Evolutionary conservation across 2,329 filamentous ascomycete species (phyloP), one percentile per base, ranked within the genome.

Genomic region (Penicillium thymicola): DNA sequence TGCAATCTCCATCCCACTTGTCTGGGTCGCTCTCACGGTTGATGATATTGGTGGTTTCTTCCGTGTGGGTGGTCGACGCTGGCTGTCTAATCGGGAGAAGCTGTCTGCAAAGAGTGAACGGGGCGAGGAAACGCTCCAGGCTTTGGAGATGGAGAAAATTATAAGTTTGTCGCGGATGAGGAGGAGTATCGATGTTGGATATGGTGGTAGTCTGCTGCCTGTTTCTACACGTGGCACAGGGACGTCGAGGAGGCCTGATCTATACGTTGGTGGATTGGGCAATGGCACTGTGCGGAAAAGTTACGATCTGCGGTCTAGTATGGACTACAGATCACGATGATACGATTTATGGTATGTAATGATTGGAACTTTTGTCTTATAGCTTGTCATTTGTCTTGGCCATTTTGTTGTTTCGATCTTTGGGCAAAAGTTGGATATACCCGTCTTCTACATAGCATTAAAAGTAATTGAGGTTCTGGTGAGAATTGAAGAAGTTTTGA

Each of bases 1-100:
- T 49, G 78, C 77, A 3, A 79, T 84, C 27, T 81, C 78, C 4
- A 78, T 83, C 23, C 79, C 79, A 0, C 69, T 82, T 44, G 75
- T 82, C 32, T 65, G 75, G 16, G 67, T 81, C 16, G 79, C 79
- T 0, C 69, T 82, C 2, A 71, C 71, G 2, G 68, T 81, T 14
- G 79, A 81, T 47, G 75, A 75, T 46, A 72, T 77, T 18, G 69
- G 72, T 3, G 62, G 70, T 45, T 68, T 64, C 23, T 70, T 66
- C 45, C 68, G 66, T 21, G 62, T 67, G 41, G 65, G 59, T 1
- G 58, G 66, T 6, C 66, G 63, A 8, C 60, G 63, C 27, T 71
- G 69, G 70, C 42, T 67, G 16, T 64, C 60, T 11, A 57, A 40
- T 2, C 59, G 62, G 18, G 37, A 50, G 4, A 42, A 59, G 49